Percentiles rank a stretch among this genome's conserved stretches.
phyloP scores from a whole-genome alignment of 1,284 basidiomycete genomes.

The Pisolithus thermaeus region DNA sequence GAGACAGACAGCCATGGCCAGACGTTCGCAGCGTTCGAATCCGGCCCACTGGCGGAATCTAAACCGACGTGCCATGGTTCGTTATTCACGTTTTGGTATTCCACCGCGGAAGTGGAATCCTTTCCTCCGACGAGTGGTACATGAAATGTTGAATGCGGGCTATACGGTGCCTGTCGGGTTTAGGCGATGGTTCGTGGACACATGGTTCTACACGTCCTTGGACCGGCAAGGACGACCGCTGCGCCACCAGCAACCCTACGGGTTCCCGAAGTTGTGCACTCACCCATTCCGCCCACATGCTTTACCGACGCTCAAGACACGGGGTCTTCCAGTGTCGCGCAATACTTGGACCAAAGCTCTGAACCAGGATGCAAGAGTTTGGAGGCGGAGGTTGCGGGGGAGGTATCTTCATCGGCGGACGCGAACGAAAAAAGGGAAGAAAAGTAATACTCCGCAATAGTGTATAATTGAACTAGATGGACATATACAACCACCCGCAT shows the following conservation, averaged over 20 bases:
- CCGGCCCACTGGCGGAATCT: slow-evolving; percentile 28
- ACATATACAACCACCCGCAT: slow-evolving; percentile 1
- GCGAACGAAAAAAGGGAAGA: slow-evolving; percentile 10
- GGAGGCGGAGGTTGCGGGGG: slow-evolving; percentile 10
- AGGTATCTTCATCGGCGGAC: neutral
- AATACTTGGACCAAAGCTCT: slow-evolving; percentile 17
- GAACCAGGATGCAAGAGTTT: slow-evolving; percentile 13
- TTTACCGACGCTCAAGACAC: slow-evolving; percentile 32
- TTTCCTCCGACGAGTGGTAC: slow-evolving; percentile 39
- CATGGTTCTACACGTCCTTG: slow-evolving; percentile 17
- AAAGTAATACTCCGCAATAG: slow-evolving; percentile 15
- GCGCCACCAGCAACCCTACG: slow-evolving; percentile 27
- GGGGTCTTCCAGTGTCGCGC: slow-evolving; percentile 34
- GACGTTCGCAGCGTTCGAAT: slow-evolving; percentile 16
- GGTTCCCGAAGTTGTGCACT: slow-evolving; percentile 23
- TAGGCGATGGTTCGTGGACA: slow-evolving; percentile 40
- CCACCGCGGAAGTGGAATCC: slow-evolving; percentile 29
- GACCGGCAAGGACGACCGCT: slow-evolving; percentile 4
- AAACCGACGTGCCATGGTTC: slow-evolving; percentile 20
- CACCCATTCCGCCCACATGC: slow-evolving; percentile 20
- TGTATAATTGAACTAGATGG: slow-evolving; percentile 22
- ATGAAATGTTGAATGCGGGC: slow-evolving; percentile 41
- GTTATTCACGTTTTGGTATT: slow-evolving; percentile 23
- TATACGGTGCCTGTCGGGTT: slow-evolving; percentile 43
- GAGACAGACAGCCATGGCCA: slow-evolving; percentile 26